These are phyloP conservation scores for Eremomyces bilateralis DNA, from an alignment of 495 filamentous ascomycete species.

Conservation along the genomic window DNA sequence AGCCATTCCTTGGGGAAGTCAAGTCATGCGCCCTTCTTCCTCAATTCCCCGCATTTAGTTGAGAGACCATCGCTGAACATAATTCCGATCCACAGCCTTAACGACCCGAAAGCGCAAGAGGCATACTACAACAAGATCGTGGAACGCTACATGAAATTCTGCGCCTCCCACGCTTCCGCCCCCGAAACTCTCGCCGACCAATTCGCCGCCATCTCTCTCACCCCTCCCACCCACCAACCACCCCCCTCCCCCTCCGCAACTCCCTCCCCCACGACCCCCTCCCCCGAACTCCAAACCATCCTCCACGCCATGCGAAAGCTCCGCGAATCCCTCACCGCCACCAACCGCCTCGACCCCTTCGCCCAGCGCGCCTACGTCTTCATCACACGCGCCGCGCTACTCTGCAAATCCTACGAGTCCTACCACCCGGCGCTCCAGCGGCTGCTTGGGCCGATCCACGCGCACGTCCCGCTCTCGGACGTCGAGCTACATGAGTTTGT, in stretches of 20 bases:
- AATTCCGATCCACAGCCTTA: conserved; percentile 30
- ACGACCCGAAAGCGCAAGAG: conserved; percentile 55
- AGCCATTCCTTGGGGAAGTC: not conserved
- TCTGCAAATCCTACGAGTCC: conserved; percentile 57
- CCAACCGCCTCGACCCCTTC: conserved; percentile 36
- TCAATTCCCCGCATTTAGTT: not conserved
- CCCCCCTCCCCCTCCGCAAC: conserved; percentile 3
- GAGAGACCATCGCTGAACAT: not conserved
- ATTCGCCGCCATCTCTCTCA: conserved; percentile 41
- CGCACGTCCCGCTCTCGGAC: conserved; percentile 34
- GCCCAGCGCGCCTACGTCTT: conserved; percentile 32
- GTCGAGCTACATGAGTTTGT: conserved; percentile 56
- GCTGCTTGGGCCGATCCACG: conserved; percentile 50
- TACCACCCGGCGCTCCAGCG: conserved; percentile 75
- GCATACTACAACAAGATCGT: conserved; percentile 69
- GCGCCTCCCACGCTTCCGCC: conserved; percentile 36
- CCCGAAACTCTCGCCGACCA: conserved; percentile 47
- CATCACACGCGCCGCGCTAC: conserved; percentile 61
- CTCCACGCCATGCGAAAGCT: conserved; percentile 72
- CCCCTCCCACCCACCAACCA: conserved; percentile 8
- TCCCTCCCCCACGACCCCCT: conserved; percentile 14
- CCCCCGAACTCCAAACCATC: conserved; percentile 34
- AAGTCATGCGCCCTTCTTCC: not conserved
- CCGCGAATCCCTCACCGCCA: conserved; percentile 66
- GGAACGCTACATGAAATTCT: conserved; percentile 71